Evolutionary conservation across 345 rosid genomes (phyloP).

Genomic region (Eucalyptus caleyi): DNA sequence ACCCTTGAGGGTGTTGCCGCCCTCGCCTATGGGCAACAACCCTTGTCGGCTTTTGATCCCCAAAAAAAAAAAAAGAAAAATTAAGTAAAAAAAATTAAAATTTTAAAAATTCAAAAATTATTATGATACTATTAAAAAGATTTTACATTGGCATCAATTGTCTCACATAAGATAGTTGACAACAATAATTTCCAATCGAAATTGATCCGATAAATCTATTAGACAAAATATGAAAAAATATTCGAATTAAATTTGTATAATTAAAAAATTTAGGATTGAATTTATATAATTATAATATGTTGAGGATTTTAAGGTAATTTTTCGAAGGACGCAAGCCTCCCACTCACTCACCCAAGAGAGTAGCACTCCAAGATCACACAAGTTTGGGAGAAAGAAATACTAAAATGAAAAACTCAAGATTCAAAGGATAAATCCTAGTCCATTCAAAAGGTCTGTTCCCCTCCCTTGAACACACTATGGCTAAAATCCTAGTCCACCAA

Average conservation of each 20-base stretch:
- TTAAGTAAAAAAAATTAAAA: no score
- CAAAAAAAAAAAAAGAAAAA: no score
- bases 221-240: background rate
- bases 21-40: background rate
- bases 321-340: background rate
- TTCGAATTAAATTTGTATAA: background rate
- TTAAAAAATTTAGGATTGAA: background rate
- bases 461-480: background rate
- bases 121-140: background rate
- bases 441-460: background rate
- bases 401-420: background rate
- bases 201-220: background rate
- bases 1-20: background rate
- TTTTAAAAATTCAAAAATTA: no score
- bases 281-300: background rate
- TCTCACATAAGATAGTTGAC: background rate
- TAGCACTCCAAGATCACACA: background rate
- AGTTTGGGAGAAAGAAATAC: background rate
- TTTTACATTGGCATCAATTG: rapidly evolving
- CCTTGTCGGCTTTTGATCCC: background rate
- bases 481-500: background rate
- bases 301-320: background rate
- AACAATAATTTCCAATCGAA: background rate
- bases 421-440: background rate
- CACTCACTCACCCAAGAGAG: background rate